Percentiles rank a stretch among this genome's conserved stretches.
Evolutionary conservation across 176 grass and related monocot species (phyloP).

Genomic region (Hordeum marinum): DNA sequence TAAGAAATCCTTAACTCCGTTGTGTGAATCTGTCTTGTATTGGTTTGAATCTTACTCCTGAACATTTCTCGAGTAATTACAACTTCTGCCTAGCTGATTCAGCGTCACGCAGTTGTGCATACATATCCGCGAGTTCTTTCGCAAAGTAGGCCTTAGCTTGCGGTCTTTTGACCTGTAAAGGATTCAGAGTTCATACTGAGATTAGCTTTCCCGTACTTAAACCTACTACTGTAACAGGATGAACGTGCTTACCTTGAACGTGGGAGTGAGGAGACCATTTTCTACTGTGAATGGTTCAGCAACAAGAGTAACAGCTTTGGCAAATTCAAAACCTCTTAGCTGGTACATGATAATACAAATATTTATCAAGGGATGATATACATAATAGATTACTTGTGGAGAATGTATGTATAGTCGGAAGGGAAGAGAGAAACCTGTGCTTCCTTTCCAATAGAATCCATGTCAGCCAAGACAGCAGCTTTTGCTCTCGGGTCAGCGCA

Average conservation of each 20-base stretch:
- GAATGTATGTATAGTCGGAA: background rate
- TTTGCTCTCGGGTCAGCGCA: slow-evolving; percentile 61
- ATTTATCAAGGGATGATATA: background rate
- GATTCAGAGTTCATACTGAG: background rate
- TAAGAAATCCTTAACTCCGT: background rate
- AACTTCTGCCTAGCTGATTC: slow-evolving; percentile 34
- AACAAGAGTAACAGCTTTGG: slow-evolving; percentile 71
- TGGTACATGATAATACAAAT: slow-evolving; percentile 22
- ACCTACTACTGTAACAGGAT: slow-evolving; percentile 13
- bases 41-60: background rate
- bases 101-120: slow-evolving; percentile 36
- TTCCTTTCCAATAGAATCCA: slow-evolving; percentile 85
- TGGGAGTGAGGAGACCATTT: slow-evolving; percentile 93
- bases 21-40: background rate
- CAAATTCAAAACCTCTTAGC: slow-evolving; percentile 97
- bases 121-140: slow-evolving; percentile 82
- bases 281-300: slow-evolving; percentile 87
- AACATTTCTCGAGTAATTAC: background rate
- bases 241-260: slow-evolving; percentile 62
- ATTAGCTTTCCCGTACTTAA: background rate
- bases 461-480: slow-evolving; percentile 78
- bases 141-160: slow-evolving; percentile 90
- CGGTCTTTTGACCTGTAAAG: slow-evolving; percentile 74
- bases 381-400: background rate
- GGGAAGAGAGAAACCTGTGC: slow-evolving; percentile 54